Conservation (phyloP, 169 alveolate species). For the Eimeria praecox region DNA sequence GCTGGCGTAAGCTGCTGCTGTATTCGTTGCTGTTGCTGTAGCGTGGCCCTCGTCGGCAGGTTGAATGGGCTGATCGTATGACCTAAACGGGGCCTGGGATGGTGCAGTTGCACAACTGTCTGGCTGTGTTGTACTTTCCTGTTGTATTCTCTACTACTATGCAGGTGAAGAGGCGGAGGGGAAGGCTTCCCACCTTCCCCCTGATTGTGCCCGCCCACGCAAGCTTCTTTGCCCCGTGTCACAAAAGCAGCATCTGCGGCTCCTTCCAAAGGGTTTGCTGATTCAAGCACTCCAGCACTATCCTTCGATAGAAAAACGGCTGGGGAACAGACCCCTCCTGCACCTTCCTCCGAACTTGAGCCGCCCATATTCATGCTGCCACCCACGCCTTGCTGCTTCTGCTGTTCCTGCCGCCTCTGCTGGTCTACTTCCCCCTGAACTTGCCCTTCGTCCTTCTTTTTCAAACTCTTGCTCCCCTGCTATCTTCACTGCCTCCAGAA, state of each 20-base stretch:
- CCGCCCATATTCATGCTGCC: not conserved
- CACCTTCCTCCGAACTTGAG: not conserved
- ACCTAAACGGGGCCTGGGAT: conserved; percentile 50
- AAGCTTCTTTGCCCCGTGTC: not conserved
- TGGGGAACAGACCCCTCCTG: not conserved
- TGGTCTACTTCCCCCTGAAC: not conserved
- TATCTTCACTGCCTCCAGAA: not conserved
- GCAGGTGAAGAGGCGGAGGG: not conserved
- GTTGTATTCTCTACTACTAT: not conserved
- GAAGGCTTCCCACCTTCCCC: not conserved
- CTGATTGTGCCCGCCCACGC: not conserved
- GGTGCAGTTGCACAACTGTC: not conserved
- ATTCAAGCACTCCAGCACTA: not conserved
- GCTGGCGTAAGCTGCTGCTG: conserved; percentile 21
- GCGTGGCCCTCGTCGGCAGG: conserved; percentile 13
- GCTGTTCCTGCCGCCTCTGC: conserved; percentile 26
- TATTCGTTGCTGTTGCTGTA: conserved; percentile 5
- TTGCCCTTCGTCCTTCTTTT: not conserved
- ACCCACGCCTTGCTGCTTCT: not conserved
- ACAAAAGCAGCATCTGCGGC: conserved; percentile 2
- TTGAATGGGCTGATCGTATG: conserved; percentile 65
- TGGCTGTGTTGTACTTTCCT: not conserved
- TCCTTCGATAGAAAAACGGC: not conserved
- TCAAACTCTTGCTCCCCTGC: not conserved
- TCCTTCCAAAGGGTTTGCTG: not conserved